These are phyloP conservation scores for Selenicereus undatus DNA, from an alignment of 148 eudicot species.

Conservation along the genomic window DNA sequence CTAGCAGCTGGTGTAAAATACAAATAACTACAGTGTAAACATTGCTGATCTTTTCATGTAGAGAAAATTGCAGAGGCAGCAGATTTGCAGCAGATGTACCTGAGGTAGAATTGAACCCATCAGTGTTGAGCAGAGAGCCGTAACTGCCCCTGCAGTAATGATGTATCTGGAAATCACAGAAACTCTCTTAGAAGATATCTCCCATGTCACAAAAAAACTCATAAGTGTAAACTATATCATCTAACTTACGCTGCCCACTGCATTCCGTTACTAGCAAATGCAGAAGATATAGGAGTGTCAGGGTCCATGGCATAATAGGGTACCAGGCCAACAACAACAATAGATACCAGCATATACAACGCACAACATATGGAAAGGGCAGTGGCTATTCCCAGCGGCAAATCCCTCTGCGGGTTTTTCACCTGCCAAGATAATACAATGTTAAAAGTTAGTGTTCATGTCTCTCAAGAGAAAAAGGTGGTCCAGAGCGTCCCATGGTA, in stretches of 20 bases:
- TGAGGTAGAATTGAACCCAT: constrained; percentile 72
- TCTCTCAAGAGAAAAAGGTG: not conserved
- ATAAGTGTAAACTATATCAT: not conserved
- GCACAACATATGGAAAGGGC: constrained; percentile 54
- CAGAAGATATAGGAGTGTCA: constrained; percentile 72
- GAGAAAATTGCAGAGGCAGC: constrained; percentile 3
- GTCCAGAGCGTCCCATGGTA: not conserved
- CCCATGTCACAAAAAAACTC: not conserved
- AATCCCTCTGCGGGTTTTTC: constrained; percentile 59
- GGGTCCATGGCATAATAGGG: constrained; percentile 58
- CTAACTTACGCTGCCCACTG: constrained; percentile 68
- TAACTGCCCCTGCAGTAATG: constrained; percentile 54
- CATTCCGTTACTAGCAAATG: constrained; percentile 60
- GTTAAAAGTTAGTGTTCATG: not conserved
- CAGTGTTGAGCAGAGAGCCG: constrained; percentile 63
- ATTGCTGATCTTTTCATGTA: not conserved
- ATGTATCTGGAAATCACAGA: constrained; percentile 43
- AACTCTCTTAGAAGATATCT: not conserved
- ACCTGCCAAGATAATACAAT: constrained; percentile 33
- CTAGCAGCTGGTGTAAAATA: not conserved
- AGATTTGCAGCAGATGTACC: constrained; percentile 32
- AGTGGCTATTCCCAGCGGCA: constrained; percentile 61
- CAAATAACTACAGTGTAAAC: not conserved
- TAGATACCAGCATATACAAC: constrained; percentile 61
- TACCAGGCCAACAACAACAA: constrained; percentile 63